These are phyloP conservation scores for Leccinum sublutescens DNA, from an alignment of 768 basidiomycete genomes.

Conservation along the genomic window DNA sequence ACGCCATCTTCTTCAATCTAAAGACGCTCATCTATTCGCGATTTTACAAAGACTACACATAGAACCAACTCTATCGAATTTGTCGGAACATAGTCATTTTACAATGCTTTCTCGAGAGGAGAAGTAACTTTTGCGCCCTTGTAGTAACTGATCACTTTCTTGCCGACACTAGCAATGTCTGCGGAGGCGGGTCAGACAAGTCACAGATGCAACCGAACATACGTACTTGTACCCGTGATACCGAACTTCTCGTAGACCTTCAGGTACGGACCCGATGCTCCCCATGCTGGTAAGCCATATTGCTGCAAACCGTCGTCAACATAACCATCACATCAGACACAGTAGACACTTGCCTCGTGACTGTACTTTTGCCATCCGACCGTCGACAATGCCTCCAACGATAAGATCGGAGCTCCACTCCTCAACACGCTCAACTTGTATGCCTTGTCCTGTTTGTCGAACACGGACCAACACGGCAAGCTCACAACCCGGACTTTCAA, in stretches of 20 bases:
- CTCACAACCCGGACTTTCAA: constrained; percentile 81
- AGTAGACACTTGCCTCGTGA: constrained; percentile 57
- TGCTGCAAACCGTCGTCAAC: constrained; percentile 41
- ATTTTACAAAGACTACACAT: constrained; percentile 16
- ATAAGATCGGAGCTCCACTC: constrained; percentile 86
- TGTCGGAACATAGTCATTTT: constrained; percentile 11
- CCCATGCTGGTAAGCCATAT: constrained; percentile 74
- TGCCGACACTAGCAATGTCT: constrained; percentile 79
- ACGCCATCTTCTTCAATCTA: background rate
- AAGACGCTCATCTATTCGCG: constrained; percentile 7
- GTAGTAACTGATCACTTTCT: constrained; percentile 89
- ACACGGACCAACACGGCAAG: constrained; percentile 88
- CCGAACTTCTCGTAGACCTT: constrained; percentile 92
- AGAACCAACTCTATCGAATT: constrained; percentile 1
- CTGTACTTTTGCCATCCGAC: constrained; percentile 88
- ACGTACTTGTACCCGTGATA: constrained; percentile 71
- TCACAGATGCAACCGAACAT: background rate
- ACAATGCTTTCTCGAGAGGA: constrained; percentile 73
- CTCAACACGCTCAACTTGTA: constrained; percentile 85
- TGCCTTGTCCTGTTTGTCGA: constrained; percentile 74
- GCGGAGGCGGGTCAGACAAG: constrained; percentile 6
- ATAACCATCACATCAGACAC: background rate
- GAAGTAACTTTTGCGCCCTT: constrained; percentile 71
- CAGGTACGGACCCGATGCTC: constrained; percentile 86
- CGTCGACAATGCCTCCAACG: constrained; percentile 82